A percentile compares a stretch with the other conserved stretches of the same genome.
Evolutionary conservation across 306 rosid species (phyloP).

Genomic region (Arachis hypogaea): DNA sequence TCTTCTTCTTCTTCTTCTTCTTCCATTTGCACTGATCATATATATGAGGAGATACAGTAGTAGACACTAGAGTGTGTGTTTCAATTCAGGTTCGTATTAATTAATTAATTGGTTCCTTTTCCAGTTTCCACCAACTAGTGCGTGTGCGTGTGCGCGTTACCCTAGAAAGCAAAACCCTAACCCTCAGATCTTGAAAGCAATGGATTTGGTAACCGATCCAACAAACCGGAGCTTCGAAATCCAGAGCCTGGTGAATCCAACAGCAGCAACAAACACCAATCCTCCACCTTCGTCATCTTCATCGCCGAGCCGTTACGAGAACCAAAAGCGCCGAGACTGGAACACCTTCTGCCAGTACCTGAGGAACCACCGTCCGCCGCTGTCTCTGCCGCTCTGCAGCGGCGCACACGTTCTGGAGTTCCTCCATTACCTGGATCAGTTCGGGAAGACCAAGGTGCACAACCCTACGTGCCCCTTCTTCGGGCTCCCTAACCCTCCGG

Average conservation of each 20-base stretch:
- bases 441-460: slow-evolving; percentile 93
- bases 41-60: too few relatives aligned
- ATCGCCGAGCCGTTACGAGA: slow-evolving; percentile 85
- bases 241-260: neutral
- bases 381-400: slow-evolving; percentile 60
- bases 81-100: too few relatives aligned
- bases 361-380: slow-evolving; percentile 78
- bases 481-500: slow-evolving; percentile 82
- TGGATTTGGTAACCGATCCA: slow-evolving; percentile 66
- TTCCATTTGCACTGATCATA: too few relatives aligned
- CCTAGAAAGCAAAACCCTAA: slow-evolving; percentile 14
- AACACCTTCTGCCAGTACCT: slow-evolving; percentile 95
- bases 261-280: neutral
- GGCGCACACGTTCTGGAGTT: slow-evolving; percentile 88
- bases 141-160: too few relatives aligned
- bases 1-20: too few relatives aligned
- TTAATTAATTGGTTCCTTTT: too few relatives aligned
- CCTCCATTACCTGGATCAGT: slow-evolving; percentile 87
- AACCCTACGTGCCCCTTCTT: slow-evolving; percentile 82
- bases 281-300: slow-evolving; percentile 28
- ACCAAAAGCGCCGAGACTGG: slow-evolving; percentile 94
- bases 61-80: too few relatives aligned
- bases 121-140: too few relatives aligned
- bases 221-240: slow-evolving; percentile 18
- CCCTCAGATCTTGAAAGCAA: neutral